phyloP scores from a whole-genome alignment of 2,329 filamentous ascomycete genomes.

The Colletotrichum caudatum region DNA sequence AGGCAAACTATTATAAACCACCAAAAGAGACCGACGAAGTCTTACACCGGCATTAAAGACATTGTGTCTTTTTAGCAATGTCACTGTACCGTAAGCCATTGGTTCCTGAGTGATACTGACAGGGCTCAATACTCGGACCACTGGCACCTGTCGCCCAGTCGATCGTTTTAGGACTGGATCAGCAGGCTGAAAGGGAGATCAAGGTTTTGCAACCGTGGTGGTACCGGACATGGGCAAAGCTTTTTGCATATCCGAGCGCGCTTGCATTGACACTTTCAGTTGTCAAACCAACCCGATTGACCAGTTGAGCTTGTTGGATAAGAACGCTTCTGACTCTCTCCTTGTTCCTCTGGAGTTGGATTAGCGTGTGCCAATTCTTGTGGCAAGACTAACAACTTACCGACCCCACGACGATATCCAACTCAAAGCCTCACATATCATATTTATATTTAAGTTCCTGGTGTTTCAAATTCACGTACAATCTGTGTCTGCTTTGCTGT shows the following conservation, averaged over 20 bases:
- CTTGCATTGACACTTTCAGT: neutral
- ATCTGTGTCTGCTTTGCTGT: conserved; percentile 40
- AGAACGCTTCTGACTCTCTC: conserved; percentile 31
- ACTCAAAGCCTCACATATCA: conserved; percentile 45
- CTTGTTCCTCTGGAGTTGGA: conserved; percentile 51
- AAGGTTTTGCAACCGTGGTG: conserved; percentile 51
- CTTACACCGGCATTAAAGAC: too few species aligned
- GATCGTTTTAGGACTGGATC: conserved; percentile 55
- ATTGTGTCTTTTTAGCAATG: conserved; percentile 53
- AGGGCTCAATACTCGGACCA: conserved; percentile 49
- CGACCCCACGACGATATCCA: conserved; percentile 44
- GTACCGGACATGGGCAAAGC: conserved; percentile 53
- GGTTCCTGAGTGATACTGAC: neutral
- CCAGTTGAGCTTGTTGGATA: conserved; percentile 33
- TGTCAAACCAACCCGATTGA: neutral
- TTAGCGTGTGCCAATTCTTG: conserved; percentile 45
- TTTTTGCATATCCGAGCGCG: conserved; percentile 50
- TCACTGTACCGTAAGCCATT: too few species aligned
- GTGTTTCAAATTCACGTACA: neutral
- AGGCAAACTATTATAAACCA: too few species aligned
- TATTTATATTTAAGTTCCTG: conserved; percentile 46
- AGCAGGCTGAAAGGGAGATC: conserved; percentile 55
- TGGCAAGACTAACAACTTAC: conserved; percentile 43
- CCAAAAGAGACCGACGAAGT: too few species aligned
- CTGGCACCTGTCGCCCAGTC: conserved; percentile 50